Percentiles rank a stretch among this genome's conserved stretches.
Conservation (phyloP, 805 yeast species). For the Ascoidea tarda region DNA sequence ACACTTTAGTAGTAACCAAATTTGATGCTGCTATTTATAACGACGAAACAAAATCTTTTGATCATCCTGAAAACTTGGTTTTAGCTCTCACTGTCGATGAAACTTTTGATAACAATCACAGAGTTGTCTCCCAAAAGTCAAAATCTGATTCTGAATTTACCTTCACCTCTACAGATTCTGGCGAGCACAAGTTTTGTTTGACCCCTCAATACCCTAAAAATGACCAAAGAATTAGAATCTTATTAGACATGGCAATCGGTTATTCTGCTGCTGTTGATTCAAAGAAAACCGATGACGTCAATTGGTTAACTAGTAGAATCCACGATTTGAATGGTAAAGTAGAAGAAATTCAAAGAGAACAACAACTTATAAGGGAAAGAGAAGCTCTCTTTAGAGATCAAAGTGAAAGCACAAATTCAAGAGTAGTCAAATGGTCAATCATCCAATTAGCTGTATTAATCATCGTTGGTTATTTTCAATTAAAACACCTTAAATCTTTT, state of each 20-base stretch:
- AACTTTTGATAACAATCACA: slow-evolving; percentile 71
- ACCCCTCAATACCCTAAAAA: slow-evolving; percentile 32
- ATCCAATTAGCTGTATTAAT: slow-evolving; percentile 56
- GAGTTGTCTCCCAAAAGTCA: slow-evolving; percentile 57
- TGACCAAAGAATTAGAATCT: slow-evolving; percentile 44
- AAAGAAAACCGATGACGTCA: slow-evolving; percentile 38
- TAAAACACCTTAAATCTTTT: slow-evolving; percentile 64
- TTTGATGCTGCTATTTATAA: slow-evolving; percentile 56
- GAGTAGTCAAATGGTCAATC: slow-evolving; percentile 62
- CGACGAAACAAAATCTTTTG: slow-evolving; percentile 32
- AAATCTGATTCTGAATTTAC: slow-evolving; percentile 52
- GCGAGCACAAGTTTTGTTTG: slow-evolving; percentile 77
- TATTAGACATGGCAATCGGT: slow-evolving; percentile 62
- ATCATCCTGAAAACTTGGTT: slow-evolving; percentile 36
- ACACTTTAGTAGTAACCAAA: slow-evolving; percentile 69
- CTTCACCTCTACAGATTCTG: slow-evolving; percentile 70
- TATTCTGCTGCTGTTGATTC: slow-evolving; percentile 51
- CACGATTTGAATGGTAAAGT: slow-evolving; percentile 43
- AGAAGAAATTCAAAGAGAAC: slow-evolving; percentile 49
- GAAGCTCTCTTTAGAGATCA: slow-evolving; percentile 69
- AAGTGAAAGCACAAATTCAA: slow-evolving; percentile 60
- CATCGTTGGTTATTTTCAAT: slow-evolving; percentile 61
- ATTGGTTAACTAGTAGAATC: slow-evolving; percentile 39
- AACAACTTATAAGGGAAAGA: slow-evolving; percentile 43
- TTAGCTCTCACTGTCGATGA: slow-evolving; percentile 25